phyloP scores from a whole-genome alignment of 2,329 filamentous ascomycete species.

The Aureobasidium sp. region DNA sequence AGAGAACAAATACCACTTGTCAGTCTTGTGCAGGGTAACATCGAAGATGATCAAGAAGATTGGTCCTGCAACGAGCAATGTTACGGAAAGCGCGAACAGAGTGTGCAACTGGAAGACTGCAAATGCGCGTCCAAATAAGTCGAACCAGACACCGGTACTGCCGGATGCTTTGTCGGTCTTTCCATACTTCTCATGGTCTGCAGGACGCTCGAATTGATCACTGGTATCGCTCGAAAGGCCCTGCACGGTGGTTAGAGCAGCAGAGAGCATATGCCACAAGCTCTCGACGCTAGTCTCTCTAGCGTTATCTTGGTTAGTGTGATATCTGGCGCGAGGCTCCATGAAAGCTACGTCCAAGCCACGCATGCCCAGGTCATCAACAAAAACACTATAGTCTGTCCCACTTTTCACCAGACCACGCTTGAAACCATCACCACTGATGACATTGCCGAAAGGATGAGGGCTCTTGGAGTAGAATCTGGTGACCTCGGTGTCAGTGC shows the following conservation, averaged over 20 bases:
- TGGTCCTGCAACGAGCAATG: constrained; percentile 72
- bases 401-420: constrained; percentile 70
- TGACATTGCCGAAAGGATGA: constrained; percentile 76
- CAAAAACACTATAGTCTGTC: constrained; percentile 84
- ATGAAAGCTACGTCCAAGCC: constrained; percentile 92
- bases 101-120: constrained; percentile 73
- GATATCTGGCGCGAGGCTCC: constrained; percentile 76
- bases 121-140: constrained; percentile 74
- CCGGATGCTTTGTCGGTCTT: constrained; percentile 58
- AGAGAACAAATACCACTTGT: constrained; percentile 86
- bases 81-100: constrained; percentile 81
- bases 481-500: constrained; percentile 80
- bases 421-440: constrained; percentile 79
- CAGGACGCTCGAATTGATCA: constrained; percentile 56
- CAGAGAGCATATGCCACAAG: constrained; percentile 93
- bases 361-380: constrained; percentile 68
- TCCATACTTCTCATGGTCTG: constrained; percentile 46
- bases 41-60: constrained; percentile 63
- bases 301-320: constrained; percentile 82
- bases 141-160: constrained; percentile 78
- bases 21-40: constrained; percentile 59
- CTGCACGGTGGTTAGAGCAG: constrained; percentile 66
- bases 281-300: constrained; percentile 64
- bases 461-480: constrained; percentile 64
- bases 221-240: constrained; percentile 63